phyloP scores from a whole-genome alignment of 1,284 basidiomycete genomes.

The Moniliophthora roreri region DNA sequence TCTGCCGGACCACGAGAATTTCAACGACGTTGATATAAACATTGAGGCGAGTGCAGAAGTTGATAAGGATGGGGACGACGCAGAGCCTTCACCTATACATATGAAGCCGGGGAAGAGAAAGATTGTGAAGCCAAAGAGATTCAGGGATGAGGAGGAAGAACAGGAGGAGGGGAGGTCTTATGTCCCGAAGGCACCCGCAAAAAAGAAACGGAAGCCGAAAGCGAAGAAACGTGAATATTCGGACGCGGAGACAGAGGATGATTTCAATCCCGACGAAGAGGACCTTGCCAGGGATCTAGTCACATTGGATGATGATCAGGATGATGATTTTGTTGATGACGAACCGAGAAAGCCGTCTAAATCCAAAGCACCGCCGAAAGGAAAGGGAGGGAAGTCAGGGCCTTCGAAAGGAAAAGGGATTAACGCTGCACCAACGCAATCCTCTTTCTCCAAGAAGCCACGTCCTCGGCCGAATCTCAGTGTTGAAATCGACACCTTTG shows the following conservation, averaged over 20 bases:
- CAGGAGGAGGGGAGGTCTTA: slow-evolving; percentile 12
- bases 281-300: slow-evolving; percentile 21
- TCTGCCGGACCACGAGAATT: slow-evolving; percentile 1
- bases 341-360: slow-evolving; percentile 25
- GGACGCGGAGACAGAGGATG: slow-evolving; percentile 25
- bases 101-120: slow-evolving; percentile 19
- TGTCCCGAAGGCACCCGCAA: slow-evolving; percentile 11
- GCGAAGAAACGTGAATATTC: slow-evolving; percentile 20
- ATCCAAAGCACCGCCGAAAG: slow-evolving; percentile 24
- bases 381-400: slow-evolving; percentile 25
- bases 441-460: slow-evolving; percentile 2
- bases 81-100: slow-evolving; percentile 1
- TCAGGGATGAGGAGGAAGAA: slow-evolving; percentile 14
- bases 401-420: slow-evolving; percentile 24
- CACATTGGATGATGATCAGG: slow-evolving; percentile 28
- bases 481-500: neutral
- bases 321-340: slow-evolving; percentile 33
- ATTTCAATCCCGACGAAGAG: slow-evolving; percentile 19
- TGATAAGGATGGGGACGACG: slow-evolving; percentile 11
- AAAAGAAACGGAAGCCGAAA: slow-evolving; percentile 19
- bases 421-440: slow-evolving; percentile 25
- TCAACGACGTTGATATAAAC: neutral
- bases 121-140: slow-evolving; percentile 8
- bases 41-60: slow-evolving; percentile 9
- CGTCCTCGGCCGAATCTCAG: slow-evolving; percentile 1